These are phyloP conservation scores for Borealophlyctis nickersoniae DNA, from an alignment of 192 early-diverging fungal genomes.

Conservation along the genomic window DNA sequence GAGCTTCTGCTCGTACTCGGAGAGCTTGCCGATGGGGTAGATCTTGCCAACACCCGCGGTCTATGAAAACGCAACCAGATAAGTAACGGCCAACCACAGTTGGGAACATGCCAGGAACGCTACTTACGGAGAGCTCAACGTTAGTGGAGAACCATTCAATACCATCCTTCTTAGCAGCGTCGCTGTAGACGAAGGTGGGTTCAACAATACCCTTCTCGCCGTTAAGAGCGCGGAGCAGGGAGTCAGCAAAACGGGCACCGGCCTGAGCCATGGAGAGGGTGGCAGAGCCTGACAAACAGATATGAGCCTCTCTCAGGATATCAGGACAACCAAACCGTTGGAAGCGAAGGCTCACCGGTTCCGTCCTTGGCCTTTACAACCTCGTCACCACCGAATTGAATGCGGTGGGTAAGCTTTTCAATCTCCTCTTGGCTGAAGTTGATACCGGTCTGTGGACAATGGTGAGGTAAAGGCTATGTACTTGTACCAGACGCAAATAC, in stretches of 20 bases:
- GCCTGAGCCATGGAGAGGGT: constrained; percentile 32
- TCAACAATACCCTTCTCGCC: constrained; percentile 83
- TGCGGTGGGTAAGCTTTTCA: constrained; percentile 86
- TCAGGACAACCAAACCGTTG: constrained; percentile 17
- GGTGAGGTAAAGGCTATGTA: constrained; percentile 1
- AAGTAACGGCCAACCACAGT: background rate
- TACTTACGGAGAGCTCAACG: constrained; percentile 57
- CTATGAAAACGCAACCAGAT: background rate
- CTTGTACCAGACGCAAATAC: too few species aligned
- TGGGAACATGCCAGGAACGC: background rate
- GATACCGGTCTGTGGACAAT: constrained; percentile 55
- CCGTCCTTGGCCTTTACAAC: constrained; percentile 99
- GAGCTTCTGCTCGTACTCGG: constrained; percentile 78
- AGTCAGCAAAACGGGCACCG: constrained; percentile 73
- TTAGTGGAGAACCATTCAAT: constrained; percentile 59
- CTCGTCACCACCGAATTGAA: constrained; percentile 98
- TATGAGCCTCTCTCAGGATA: constrained; percentile 65
- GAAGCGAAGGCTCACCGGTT: constrained; percentile 46
- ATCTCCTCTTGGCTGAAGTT: constrained; percentile 77
- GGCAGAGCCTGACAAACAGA: constrained; percentile 53
- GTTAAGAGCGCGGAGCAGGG: constrained; percentile 77
- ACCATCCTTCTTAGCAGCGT: constrained; percentile 61
- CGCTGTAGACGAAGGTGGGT: constrained; percentile 78
- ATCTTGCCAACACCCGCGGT: constrained; percentile 81
- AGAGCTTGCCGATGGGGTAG: constrained; percentile 70